phyloP scores from a whole-genome alignment of 768 basidiomycete genomes.

The Leccinum truebloodii region DNA sequence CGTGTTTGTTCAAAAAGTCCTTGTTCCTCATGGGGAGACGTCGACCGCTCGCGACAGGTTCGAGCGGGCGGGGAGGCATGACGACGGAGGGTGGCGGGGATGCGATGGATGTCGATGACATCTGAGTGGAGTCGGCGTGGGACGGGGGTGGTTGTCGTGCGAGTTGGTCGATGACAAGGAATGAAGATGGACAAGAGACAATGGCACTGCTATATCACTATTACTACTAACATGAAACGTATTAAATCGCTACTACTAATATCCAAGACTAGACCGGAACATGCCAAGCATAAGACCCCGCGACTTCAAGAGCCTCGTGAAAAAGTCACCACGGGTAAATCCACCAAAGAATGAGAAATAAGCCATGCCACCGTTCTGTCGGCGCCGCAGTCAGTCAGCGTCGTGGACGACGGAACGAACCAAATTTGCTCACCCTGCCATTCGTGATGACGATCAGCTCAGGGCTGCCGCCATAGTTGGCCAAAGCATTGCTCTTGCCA shows the following conservation, averaged over 20 bases:
- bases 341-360: constrained; percentile 47
- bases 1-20: constrained; percentile 62
- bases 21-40: constrained; percentile 40
- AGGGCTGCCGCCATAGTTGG: constrained; percentile 47
- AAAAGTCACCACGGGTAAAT: constrained; percentile 45
- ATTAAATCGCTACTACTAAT: constrained; percentile 16
- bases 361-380: constrained; percentile 40
- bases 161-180: constrained; percentile 7
- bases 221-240: constrained; percentile 18
- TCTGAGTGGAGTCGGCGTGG: constrained; percentile 11
- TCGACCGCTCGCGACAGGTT: constrained; percentile 30
- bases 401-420: background rate
- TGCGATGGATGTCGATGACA: constrained; percentile 13
- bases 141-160: background rate
- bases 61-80: constrained; percentile 18
- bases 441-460: constrained; percentile 58
- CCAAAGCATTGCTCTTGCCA: constrained; percentile 34
- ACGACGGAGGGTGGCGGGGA: constrained; percentile 24
- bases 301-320: constrained; percentile 44
- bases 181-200: constrained; percentile 11
- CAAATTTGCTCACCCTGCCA: constrained; percentile 46
- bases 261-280: constrained; percentile 32
- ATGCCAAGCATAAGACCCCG: constrained; percentile 28
- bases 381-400: constrained; percentile 6
- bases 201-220: constrained; percentile 1